phyloP scores from a whole-genome alignment of 139 green algal genomes.

The Micractinium sp. region DNA sequence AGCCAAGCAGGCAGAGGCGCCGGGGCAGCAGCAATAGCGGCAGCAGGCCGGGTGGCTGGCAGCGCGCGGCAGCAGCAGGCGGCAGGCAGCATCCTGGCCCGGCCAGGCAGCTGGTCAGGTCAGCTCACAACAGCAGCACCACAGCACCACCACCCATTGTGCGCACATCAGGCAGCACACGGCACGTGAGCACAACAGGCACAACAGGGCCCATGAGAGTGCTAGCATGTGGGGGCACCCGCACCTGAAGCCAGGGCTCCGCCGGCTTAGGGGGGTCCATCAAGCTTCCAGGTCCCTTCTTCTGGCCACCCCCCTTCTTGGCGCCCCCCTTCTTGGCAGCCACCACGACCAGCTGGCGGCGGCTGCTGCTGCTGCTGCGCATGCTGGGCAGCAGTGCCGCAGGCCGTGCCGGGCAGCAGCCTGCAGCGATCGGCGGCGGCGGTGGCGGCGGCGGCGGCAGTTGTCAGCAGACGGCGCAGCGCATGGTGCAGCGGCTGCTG shows the following conservation, averaged over 20 bases:
- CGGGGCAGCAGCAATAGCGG: too few species aligned
- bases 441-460: too few species aligned
- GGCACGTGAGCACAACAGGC: not conserved
- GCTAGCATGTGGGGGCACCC: not conserved
- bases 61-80: too few species aligned
- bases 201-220: not conserved
- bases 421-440: too few species aligned
- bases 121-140: not conserved
- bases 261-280: conserved; percentile 28
- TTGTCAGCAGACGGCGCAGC: too few species aligned
- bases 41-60: too few species aligned
- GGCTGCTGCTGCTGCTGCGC: too few species aligned
- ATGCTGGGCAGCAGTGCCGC: too few species aligned
- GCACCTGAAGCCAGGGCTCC: conserved; percentile 16
- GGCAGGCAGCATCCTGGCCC: not conserved
- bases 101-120: not conserved
- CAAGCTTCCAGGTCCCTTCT: conserved; percentile 35
- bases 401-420: too few species aligned
- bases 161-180: not conserved
- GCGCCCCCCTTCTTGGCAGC: conserved; percentile 29
- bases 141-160: not conserved
- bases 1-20: too few species aligned
- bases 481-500: too few species aligned
- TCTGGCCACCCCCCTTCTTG: conserved; percentile 5
- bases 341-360: not conserved